A percentile compares a stretch with the other conserved stretches of the same genome.
Evolutionary conservation across 208 protist genomes (phyloP).

Genomic region (Acanthamoeba culbertsoni): DNA sequence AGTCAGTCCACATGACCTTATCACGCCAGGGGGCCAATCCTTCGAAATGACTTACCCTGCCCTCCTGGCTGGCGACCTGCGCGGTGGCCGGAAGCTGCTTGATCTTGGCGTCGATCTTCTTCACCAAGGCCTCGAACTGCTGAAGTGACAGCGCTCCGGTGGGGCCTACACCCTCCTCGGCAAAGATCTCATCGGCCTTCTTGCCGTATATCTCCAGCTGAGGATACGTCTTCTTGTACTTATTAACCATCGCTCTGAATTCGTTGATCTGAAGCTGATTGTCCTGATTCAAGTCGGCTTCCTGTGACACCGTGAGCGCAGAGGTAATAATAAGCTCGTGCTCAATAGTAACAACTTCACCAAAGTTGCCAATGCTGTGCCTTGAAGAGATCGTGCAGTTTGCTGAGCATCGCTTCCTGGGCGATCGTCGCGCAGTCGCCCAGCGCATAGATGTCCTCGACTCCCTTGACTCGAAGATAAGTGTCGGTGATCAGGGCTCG

Average conservation of each 20-base stretch:
- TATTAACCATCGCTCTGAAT: background rate
- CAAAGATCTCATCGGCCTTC: constrained; percentile 18
- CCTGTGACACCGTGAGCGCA: background rate
- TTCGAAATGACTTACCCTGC: background rate
- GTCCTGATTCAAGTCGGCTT: constrained; percentile 47
- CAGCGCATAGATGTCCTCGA: background rate
- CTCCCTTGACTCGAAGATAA: constrained; percentile 17
- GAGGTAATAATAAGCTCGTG: background rate
- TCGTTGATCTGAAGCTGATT: background rate
- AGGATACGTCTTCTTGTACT: constrained; percentile 28
- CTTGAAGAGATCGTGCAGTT: background rate
- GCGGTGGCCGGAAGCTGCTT: constrained; percentile 32
- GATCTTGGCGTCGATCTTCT: constrained; percentile 18
- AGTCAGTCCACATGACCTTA: no score
- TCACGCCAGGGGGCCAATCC: no score
- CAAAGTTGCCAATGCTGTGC: background rate
- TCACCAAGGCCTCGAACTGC: constrained; percentile 23
- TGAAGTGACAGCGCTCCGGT: background rate
- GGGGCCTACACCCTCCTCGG: background rate
- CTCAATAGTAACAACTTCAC: background rate
- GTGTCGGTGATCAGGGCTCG: constrained; percentile 17
- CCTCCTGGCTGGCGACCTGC: constrained; percentile 30
- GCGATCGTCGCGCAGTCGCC: constrained; percentile 31
- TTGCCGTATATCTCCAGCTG: constrained; percentile 28
- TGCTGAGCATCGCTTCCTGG: background rate